Base-by-base conservation (phyloP, 1,139 yeast genomes). In the Ogataea hybrid region DNA sequence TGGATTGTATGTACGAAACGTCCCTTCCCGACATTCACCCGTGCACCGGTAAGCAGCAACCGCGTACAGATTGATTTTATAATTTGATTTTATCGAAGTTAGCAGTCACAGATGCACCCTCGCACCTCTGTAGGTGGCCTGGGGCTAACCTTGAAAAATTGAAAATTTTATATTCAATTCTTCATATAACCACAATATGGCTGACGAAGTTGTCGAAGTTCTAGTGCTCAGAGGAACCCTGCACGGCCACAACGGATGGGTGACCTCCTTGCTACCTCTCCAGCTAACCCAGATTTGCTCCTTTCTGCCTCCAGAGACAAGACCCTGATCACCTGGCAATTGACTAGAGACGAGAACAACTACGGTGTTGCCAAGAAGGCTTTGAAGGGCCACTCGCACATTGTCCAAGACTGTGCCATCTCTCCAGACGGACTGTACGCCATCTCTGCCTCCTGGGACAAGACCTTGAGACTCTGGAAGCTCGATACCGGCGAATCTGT, bases 271-370 rank as follows among this genome's bases (percentile, higher is more conserved):
- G 96, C 97, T 75, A 92, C 97, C 77, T 84, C 96, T 70, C 87
- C 92, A 67, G 92, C 92, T 71, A 89, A 89, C 83, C 98, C 98
- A 76, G 97, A 94, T 75, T 79, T 92, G 69, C 84, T 92, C 68
- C 81, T 92, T 73, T 94, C 98, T 67, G 96, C 94, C 71, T 92
- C 98, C 69, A 87, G 99, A 80, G 99, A 92, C 77, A 90, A 92
- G 84, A 81, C 95, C 66, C 81, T 92, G 73, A 90, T 94, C 79
- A 89, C 92, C 73, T 92, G 97, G 98, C 84, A 88, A 77, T 83
- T 90, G 76, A 90, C 97, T 70, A 92, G 96, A 68, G 97, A 89
- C 67, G 96, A 89, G 75, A 81, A 81, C 77, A 85, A 87, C 73
- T 90, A 88, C 79, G 99, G 98, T 82, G 88, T 88, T 63, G 95